Evolutionary conservation across 208 protist genomes (phyloP).

Genomic region (Crithidia fasciculata): DNA sequence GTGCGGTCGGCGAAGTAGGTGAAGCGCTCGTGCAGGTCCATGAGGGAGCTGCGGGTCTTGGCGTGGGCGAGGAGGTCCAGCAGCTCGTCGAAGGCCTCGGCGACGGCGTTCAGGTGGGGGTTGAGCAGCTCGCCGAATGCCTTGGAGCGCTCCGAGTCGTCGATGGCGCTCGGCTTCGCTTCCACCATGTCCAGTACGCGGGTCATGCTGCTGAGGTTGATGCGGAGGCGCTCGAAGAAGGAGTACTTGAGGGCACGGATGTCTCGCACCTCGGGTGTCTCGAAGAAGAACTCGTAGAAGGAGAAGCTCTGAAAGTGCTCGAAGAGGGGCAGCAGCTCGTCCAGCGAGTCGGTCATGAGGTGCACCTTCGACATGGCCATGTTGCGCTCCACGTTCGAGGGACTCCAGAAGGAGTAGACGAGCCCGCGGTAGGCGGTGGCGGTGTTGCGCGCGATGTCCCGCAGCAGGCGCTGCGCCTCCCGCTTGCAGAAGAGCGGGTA

Average conservation of each 20-base stretch:
- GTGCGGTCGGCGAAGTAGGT: slow-evolving; percentile 55
- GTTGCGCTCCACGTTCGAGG: slow-evolving; percentile 84
- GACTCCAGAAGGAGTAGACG: slow-evolving; percentile 86
- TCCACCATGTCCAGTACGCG: slow-evolving; percentile 87
- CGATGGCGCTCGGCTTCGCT: slow-evolving; percentile 65
- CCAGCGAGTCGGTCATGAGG: slow-evolving; percentile 69
- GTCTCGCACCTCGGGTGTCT: slow-evolving; percentile 66
- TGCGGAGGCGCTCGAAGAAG: slow-evolving; percentile 70
- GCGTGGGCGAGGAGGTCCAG: slow-evolving; percentile 58
- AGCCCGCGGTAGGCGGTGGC: slow-evolving; percentile 74
- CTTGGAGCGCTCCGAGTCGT: slow-evolving; percentile 71
- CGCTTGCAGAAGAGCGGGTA: slow-evolving; percentile 82
- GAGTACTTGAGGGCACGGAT: slow-evolving; percentile 66
- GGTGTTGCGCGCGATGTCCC: slow-evolving; percentile 62
- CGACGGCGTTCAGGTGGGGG: slow-evolving; percentile 63
- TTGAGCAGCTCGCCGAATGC: slow-evolving; percentile 67
- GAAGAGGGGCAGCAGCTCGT: slow-evolving; percentile 62
- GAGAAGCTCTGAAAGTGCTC: slow-evolving; percentile 72
- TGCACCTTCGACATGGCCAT: slow-evolving; percentile 87
- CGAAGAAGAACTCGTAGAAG: slow-evolving; percentile 86
- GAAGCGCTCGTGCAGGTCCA: slow-evolving; percentile 42
- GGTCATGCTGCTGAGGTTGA: slow-evolving; percentile 82
- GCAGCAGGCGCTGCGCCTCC: slow-evolving; percentile 55
- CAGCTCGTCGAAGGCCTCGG: slow-evolving; percentile 68
- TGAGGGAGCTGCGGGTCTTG: slow-evolving; percentile 49